Evolutionary conservation across 441 rosid genomes (phyloP).

Genomic region (Sinapis alba): DNA sequence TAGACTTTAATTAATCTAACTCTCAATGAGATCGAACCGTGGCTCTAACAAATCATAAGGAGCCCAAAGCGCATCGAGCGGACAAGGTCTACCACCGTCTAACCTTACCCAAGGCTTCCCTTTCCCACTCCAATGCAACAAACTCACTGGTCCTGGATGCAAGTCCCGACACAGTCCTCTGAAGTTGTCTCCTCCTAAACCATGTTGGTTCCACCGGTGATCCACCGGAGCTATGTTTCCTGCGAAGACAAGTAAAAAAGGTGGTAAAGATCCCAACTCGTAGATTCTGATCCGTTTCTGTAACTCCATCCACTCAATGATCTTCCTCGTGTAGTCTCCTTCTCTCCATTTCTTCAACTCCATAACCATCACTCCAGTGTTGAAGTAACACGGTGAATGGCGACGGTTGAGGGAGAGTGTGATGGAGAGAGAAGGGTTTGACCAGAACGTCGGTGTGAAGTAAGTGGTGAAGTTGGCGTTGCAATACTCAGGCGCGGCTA

Average conservation of each 20-base stretch:
- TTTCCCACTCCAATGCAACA: constrained; percentile 78
- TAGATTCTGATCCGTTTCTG: constrained; percentile 68
- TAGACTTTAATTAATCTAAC: constrained; percentile 21
- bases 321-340: constrained; percentile 59
- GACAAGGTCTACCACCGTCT: constrained; percentile 53
- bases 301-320: constrained; percentile 79
- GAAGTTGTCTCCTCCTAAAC: constrained; percentile 67
- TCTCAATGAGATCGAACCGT: constrained; percentile 48
- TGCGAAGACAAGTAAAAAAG: constrained; percentile 65
- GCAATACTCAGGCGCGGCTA: constrained; percentile 72
- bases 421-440: constrained; percentile 60
- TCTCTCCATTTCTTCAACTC: constrained; percentile 53
- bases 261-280: constrained; percentile 66
- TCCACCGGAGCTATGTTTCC: constrained; percentile 65
- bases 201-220: constrained; percentile 77
- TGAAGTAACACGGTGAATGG: constrained; percentile 59
- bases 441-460: constrained; percentile 75
- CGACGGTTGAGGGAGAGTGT: constrained; percentile 53
- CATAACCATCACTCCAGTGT: constrained; percentile 75
- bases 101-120: constrained; percentile 74
- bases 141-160: constrained; percentile 72
- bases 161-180: constrained; percentile 57
- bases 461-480: constrained; percentile 69
- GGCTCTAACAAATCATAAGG: constrained; percentile 60
- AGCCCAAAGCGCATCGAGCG: constrained; percentile 66